These are phyloP conservation scores for Gracilariopsis chorda DNA, from an alignment of 23 red algal genomes.

Conservation along the genomic window DNA sequence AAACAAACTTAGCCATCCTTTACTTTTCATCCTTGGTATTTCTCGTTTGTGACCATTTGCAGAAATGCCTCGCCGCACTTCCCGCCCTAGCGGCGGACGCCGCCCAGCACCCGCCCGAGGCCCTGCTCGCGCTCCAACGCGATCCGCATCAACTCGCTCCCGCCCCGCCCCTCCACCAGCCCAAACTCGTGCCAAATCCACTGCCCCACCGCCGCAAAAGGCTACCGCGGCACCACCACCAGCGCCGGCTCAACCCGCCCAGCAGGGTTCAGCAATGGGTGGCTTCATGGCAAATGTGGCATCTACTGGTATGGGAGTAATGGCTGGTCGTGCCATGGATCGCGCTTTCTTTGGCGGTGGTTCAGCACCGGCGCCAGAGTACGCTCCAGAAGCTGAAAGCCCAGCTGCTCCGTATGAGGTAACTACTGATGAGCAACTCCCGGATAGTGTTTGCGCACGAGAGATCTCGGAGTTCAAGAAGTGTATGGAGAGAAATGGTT, in stretches of 20 bases:
- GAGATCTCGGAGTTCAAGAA: slow-evolving; percentile 66
- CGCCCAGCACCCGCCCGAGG: slow-evolving; percentile 18
- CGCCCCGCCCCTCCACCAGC: not conserved
- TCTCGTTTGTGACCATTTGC: no score
- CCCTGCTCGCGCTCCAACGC: slow-evolving; percentile 11
- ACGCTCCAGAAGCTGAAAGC: not conserved
- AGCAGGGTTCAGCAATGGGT: slow-evolving; percentile 58
- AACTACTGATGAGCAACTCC: not conserved
- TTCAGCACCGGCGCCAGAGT: not conserved
- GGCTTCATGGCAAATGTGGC: slow-evolving; percentile 76
- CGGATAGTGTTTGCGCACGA: slow-evolving; percentile 52
- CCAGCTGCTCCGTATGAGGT: not conserved
- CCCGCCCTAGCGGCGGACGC: slow-evolving; percentile 50
- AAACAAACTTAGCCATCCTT: no score
- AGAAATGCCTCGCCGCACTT: slow-evolving; percentile 40
- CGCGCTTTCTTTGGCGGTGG: slow-evolving; percentile 60
- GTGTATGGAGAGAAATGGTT: slow-evolving; percentile 58
- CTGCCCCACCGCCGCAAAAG: slow-evolving; percentile 34
- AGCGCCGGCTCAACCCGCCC: slow-evolving; percentile 26
- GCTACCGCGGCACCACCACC: slow-evolving; percentile 49
- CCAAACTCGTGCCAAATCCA: slow-evolving; percentile 8
- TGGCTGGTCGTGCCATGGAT: slow-evolving; percentile 68
- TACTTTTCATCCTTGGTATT: no score
- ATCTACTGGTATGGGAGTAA: slow-evolving; percentile 61
- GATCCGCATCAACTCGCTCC: slow-evolving; percentile 28